phyloP scores from a whole-genome alignment of 345 rosid species.

The Capsella bursapastoris region DNA sequence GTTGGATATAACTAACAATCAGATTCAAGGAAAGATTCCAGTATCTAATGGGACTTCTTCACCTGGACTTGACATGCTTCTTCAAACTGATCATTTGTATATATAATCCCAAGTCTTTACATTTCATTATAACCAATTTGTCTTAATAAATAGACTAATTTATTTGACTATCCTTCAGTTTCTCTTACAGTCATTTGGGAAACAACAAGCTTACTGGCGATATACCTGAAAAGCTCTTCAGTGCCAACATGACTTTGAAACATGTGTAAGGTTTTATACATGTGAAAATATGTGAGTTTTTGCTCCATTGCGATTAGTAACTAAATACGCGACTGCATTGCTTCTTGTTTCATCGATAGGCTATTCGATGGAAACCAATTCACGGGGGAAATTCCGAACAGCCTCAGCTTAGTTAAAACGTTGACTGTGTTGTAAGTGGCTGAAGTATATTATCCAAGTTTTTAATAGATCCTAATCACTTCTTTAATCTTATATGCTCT shows the following conservation, averaged over 20 bases:
- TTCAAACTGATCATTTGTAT: background rate
- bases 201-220: background rate
- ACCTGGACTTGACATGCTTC: conserved; percentile 28
- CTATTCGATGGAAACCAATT: background rate
- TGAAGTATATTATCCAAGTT: background rate
- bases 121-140: background rate
- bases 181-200: conserved; percentile 5
- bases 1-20: conserved; percentile 2
- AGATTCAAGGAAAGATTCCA: background rate
- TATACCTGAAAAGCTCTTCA: background rate
- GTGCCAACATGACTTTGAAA: background rate
- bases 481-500: background rate
- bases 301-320: background rate
- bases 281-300: no score
- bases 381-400: background rate
- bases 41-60: conserved; percentile 3
- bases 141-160: background rate
- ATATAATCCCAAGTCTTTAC: background rate
- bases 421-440: background rate
- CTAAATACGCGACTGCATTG: background rate
- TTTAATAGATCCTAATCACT: background rate
- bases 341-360: background rate
- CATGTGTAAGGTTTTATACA: conserved; percentile 9
- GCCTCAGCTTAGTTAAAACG: background rate
- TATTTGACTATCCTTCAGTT: background rate